Conservation (phyloP, 352 stramenopile species). For the Phytophthora pistaciae region DNA sequence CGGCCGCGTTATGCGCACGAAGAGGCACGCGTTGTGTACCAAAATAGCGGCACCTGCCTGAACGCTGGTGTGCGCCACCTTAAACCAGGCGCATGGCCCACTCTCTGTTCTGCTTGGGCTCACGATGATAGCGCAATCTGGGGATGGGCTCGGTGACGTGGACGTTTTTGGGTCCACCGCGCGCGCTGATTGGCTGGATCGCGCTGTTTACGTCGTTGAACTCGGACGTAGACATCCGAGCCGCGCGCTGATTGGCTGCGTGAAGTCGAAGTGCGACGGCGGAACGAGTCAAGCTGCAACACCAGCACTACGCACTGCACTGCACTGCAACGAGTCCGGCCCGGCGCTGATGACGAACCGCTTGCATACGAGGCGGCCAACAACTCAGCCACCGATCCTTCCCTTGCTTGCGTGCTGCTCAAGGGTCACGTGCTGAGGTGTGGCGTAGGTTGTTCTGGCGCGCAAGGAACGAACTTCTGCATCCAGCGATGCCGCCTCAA, state of each 20-base stretch:
- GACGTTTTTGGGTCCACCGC: neutral
- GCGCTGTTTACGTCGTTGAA: constrained; percentile 8
- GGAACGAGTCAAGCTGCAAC: constrained; percentile 6
- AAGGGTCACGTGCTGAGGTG: neutral
- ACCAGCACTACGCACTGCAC: neutral
- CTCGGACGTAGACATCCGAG: neutral
- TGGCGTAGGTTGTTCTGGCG: too few species aligned
- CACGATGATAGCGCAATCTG: constrained; percentile 14
- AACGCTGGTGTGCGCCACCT: constrained; percentile 11
- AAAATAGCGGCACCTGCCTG: neutral
- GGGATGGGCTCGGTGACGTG: constrained; percentile 11
- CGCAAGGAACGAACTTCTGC: too few species aligned
- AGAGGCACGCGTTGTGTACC: constrained; percentile 6
- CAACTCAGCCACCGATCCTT: neutral
- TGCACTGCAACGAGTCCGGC: too few species aligned
- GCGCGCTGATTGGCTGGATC: constrained; percentile 16
- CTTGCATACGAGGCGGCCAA: neutral
- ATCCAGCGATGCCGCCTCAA: too few species aligned
- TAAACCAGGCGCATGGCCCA: constrained; percentile 1
- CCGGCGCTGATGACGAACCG: neutral
- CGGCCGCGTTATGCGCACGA: constrained; percentile 14
- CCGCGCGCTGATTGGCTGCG: neutral
- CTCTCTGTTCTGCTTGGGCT: constrained; percentile 2
- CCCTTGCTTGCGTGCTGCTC: too few species aligned
- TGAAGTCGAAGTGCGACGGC: constrained; percentile 14